A percentile compares a stretch with the other conserved stretches of the same genome.
Evolutionary conservation across 75 land plant genomes (phyloP).

Genomic region (Cunninghamia lanceolata): DNA sequence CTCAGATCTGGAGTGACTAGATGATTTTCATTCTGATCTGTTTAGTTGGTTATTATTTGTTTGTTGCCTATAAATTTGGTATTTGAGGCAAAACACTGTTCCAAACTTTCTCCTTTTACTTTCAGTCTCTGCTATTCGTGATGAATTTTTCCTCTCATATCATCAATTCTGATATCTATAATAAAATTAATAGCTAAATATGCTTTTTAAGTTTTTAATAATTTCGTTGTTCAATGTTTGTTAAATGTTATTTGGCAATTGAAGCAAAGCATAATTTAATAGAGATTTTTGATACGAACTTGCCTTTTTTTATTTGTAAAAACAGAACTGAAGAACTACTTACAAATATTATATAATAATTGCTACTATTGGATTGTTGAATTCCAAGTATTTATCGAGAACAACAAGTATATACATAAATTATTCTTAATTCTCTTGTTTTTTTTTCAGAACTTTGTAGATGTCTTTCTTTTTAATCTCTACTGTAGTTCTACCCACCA

Average conservation of each 20-base stretch:
- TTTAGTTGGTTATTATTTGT: not conserved
- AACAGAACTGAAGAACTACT: not conserved
- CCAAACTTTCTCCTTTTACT: not conserved
- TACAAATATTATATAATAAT: not conserved
- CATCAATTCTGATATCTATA: not conserved
- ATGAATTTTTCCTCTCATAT: not conserved
- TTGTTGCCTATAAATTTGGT: not conserved
- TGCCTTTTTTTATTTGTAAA: not conserved
- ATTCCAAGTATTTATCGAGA: not conserved
- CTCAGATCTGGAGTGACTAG: not conserved
- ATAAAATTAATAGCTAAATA: not conserved
- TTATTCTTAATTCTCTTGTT: not conserved
- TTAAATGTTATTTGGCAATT: not conserved
- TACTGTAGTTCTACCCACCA: not conserved
- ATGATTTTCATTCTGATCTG: not conserved
- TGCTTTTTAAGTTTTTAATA: not conserved
- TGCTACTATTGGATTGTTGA: not conserved
- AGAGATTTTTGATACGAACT: not conserved
- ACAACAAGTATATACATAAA: not conserved
- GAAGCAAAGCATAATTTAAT: not conserved
- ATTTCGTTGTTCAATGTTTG: not conserved
- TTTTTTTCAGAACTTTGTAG: not conserved
- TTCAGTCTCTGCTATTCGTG: not conserved
- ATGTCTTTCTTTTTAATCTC: not conserved
- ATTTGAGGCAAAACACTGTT: not conserved